phyloP scores from a whole-genome alignment of 768 basidiomycete species.

The Suillus cothurnatus region DNA sequence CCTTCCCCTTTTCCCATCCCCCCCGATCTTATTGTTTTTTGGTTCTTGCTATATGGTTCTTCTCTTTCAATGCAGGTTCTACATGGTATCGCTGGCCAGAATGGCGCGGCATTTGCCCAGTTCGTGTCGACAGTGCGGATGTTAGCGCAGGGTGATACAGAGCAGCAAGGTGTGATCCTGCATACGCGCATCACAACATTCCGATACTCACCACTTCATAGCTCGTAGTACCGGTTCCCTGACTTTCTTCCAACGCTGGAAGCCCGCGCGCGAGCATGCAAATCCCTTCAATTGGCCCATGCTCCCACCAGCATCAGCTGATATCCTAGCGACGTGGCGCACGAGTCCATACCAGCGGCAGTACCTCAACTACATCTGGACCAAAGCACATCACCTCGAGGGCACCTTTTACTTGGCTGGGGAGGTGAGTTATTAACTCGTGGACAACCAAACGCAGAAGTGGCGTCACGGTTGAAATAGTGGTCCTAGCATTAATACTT shows the following conservation, averaged over 20 bases:
- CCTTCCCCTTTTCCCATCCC: background rate
- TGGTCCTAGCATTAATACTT: background rate
- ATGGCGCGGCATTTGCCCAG: slow-evolving; percentile 20
- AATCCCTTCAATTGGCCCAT: slow-evolving; percentile 37
- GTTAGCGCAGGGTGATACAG: slow-evolving; percentile 27
- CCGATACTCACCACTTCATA: slow-evolving; percentile 2
- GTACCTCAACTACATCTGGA: slow-evolving; percentile 32
- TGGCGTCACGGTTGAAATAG: background rate
- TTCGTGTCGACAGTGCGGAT: slow-evolving; percentile 30
- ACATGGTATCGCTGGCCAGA: slow-evolving; percentile 22
- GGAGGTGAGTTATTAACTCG: background rate
- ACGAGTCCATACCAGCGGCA: slow-evolving; percentile 27
- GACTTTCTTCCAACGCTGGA: slow-evolving; percentile 35
- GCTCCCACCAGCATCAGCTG: slow-evolving; percentile 27
- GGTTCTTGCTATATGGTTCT: background rate
- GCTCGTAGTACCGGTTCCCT: slow-evolving; percentile 22
- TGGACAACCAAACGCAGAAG: background rate
- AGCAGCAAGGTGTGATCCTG: slow-evolving; percentile 27
- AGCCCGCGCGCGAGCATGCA: slow-evolving; percentile 32
- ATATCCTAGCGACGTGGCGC: slow-evolving; percentile 30
- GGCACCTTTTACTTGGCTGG: slow-evolving; percentile 1
- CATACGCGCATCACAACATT: background rate
- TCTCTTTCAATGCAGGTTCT: slow-evolving; percentile 22
- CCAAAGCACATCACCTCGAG: slow-evolving; percentile 30
- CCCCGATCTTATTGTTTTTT: background rate